phyloP scores from a whole-genome alignment of 2,329 filamentous ascomycete species.

The Aspergillus fumigatiaffinis region DNA sequence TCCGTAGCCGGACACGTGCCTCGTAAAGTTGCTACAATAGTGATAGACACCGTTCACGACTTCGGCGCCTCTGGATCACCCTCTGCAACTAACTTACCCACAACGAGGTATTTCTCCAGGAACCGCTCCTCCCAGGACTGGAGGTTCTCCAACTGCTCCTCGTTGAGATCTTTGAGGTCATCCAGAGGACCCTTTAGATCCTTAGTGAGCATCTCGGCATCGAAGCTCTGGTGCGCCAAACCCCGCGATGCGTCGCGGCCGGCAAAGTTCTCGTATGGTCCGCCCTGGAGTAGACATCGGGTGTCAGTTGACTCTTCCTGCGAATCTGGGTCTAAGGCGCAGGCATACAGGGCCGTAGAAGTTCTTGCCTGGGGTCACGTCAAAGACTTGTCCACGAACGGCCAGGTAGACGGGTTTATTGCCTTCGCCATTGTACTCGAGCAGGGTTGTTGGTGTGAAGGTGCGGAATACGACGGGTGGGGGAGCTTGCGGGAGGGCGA shows the following conservation, averaged over 20 bases:
- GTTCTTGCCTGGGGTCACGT: slow-evolving; percentile 79
- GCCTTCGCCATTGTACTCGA: slow-evolving; percentile 76
- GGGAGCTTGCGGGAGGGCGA: slow-evolving; percentile 52
- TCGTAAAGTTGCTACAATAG: neutral
- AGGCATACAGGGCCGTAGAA: slow-evolving; percentile 76
- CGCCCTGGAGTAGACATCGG: slow-evolving; percentile 50
- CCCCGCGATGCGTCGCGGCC: slow-evolving; percentile 86
- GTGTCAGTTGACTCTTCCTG: slow-evolving; percentile 4
- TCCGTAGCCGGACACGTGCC: neutral
- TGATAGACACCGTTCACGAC: slow-evolving; percentile 6
- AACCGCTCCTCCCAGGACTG: slow-evolving; percentile 93
- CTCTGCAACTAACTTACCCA: slow-evolving; percentile 75
- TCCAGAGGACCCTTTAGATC: slow-evolving; percentile 82
- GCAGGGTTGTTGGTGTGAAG: slow-evolving; percentile 78
- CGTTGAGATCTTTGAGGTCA: slow-evolving; percentile 64
- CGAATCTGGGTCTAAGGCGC: neutral
- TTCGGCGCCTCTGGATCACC: slow-evolving; percentile 44
- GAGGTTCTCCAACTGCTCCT: slow-evolving; percentile 77
- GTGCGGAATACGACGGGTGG: slow-evolving; percentile 77
- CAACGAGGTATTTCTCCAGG: slow-evolving; percentile 88
- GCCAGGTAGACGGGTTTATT: slow-evolving; percentile 77
- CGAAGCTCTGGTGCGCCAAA: slow-evolving; percentile 86
- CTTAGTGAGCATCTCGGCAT: slow-evolving; percentile 90
- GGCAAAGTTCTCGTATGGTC: slow-evolving; percentile 94
- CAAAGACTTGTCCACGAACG: slow-evolving; percentile 88